phyloP scores from a whole-genome alignment of 495 filamentous ascomycete species.

The Hyaloscypha finlandica region DNA sequence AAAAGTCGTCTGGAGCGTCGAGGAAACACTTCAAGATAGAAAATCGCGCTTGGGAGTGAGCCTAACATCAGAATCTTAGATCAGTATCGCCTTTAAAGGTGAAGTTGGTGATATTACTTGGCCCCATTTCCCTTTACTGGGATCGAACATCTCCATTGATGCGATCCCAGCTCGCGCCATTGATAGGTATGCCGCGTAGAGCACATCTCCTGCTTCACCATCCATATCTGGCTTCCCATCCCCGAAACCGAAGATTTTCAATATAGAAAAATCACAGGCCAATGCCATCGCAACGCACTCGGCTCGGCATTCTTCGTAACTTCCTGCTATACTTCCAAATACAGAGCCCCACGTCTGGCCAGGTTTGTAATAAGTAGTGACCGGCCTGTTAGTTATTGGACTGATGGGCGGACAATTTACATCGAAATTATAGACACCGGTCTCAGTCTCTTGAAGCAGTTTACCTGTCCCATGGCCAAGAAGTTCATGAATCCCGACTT shows the following conservation, averaged over 20 bases:
- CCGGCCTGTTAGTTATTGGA: slow-evolving; percentile 73
- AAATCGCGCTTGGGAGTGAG: slow-evolving; percentile 93
- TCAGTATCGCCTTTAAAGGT: not conserved
- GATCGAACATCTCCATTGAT: slow-evolving; percentile 88
- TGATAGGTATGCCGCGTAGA: slow-evolving; percentile 81
- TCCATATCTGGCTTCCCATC: slow-evolving; percentile 71
- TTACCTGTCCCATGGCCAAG: slow-evolving; percentile 97
- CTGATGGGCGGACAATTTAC: slow-evolving; percentile 73
- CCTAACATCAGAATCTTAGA: slow-evolving; percentile 46
- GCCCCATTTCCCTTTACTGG: slow-evolving; percentile 52
- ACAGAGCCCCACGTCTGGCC: slow-evolving; percentile 93
- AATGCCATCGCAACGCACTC: slow-evolving; percentile 95
- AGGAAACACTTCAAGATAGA: slow-evolving; percentile 88
- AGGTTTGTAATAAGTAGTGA: slow-evolving; percentile 87
- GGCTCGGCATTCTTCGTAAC: slow-evolving; percentile 73
- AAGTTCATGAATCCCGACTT: slow-evolving; percentile 93
- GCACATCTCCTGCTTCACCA: slow-evolving; percentile 77
- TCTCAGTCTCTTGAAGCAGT: slow-evolving; percentile 82
- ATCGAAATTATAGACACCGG: slow-evolving; percentile 87
- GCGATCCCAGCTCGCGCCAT: slow-evolving; percentile 90
- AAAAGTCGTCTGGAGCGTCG: slow-evolving; percentile 78
- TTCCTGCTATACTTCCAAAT: slow-evolving; percentile 81
- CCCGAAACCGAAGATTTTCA: slow-evolving; percentile 90
- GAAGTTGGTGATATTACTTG: not conserved
- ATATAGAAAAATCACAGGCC: slow-evolving; percentile 82